Base-by-base conservation (phyloP, 805 yeast genomes). In the Crinitomyces ghanaensis region DNA sequence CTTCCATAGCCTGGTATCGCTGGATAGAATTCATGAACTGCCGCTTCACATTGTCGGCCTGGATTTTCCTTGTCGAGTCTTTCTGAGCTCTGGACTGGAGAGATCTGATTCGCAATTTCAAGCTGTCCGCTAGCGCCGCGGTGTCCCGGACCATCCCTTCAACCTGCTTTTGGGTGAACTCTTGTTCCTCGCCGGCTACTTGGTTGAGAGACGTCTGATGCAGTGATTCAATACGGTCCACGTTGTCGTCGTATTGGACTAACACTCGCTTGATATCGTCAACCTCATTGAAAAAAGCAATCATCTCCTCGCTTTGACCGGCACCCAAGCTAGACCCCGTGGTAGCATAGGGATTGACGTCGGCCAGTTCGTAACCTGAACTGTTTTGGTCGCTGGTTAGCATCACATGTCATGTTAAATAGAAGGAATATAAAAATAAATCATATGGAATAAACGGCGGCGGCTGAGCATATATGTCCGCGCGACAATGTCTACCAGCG, bases 21-120 rank as follows among this genome's bases (percentile, higher is more conserved):
- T 84, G 91, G 53, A 91, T 88, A 38, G 79, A 70, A 43, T 75
- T 73, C 68, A 86, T 72, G 56, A 91, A 91, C 53, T 79, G 75
- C 51, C 74, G 76, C 65, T 93, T 80, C 36, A 79, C 70, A 51
- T 79, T 79, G 56, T 86, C 94, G 28, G 93, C 93, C 64, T 91
- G 97, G 40, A 81, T 82, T 51, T 74, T 74, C 59, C 83, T 84
- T 49, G 91, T 81, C 29, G 72, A 62, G 62, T 85, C 95, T 21
- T 48, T 43, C 45, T 45, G 49, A 26, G 53, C 43, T 39, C 50
- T 51, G 41, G 75, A 69, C 59, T 83, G 93, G 34, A 82, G 76
- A 40, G 68, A 62, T 57, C 83, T 82, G 56, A 91, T 77, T 51
- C 83, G 70, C 40, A 65, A 59, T 59, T 83, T 86, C 54, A 91